phyloP scores from a whole-genome alignment of 768 basidiomycete species.

The Naematelia encephala region DNA sequence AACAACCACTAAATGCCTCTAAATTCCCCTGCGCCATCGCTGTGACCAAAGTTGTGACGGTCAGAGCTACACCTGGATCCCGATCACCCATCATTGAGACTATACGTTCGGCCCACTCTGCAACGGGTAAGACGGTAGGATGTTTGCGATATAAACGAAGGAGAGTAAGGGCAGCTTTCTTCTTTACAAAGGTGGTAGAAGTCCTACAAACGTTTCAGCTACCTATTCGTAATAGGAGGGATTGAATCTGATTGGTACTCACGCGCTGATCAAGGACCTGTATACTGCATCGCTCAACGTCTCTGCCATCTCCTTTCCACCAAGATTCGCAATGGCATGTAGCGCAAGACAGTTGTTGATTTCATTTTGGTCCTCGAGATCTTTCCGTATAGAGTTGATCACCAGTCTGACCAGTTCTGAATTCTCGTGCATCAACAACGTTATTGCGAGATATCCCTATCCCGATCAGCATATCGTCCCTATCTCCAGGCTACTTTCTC shows the following conservation, averaged over 20 bases:
- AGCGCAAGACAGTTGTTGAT: conserved; percentile 93
- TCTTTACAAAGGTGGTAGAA: conserved; percentile 91
- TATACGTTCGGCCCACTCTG: conserved; percentile 93
- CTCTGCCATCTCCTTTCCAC: conserved; percentile 97
- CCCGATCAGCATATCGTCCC: background rate
- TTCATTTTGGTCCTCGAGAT: conserved; percentile 89
- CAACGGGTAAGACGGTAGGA: conserved; percentile 85
- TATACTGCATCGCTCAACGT: conserved; percentile 91
- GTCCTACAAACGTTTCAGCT: conserved; percentile 60
- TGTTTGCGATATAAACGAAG: conserved; percentile 93
- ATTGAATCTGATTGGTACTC: conserved; percentile 32
- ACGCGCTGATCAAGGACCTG: conserved; percentile 91
- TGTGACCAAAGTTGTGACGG: conserved; percentile 88
- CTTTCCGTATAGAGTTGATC: conserved; percentile 97
- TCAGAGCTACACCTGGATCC: conserved; percentile 89
- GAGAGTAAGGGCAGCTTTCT: conserved; percentile 93
- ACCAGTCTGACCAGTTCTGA: conserved; percentile 94
- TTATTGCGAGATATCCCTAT: conserved; percentile 95
- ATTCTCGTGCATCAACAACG: conserved; percentile 97
- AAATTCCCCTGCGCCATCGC: conserved; percentile 90
- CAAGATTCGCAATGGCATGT: conserved; percentile 97
- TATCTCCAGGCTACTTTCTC: background rate
- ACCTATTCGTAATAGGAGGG: background rate
- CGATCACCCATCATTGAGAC: conserved; percentile 92
- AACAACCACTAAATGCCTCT: conserved; percentile 85